These are phyloP conservation scores for Pythium oligandrum DNA, from an alignment of 352 stramenopile genomes.

Conservation along the genomic window DNA sequence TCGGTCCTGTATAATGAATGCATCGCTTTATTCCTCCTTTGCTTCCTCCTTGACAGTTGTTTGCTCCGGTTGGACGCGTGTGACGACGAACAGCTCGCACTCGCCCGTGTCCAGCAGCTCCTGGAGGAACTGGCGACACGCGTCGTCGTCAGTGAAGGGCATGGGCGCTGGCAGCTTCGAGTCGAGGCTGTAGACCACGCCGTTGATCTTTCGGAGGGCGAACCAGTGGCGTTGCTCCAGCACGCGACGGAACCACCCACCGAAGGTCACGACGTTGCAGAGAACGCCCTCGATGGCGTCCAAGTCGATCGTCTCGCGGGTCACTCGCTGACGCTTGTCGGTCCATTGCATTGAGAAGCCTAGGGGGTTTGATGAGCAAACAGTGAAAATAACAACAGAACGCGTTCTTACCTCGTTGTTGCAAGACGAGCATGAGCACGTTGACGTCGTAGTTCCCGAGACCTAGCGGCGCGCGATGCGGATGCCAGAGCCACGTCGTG, in stretches of 20 bases:
- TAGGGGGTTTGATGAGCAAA: slow-evolving; percentile 8
- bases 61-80: background rate
- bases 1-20: too few species aligned
- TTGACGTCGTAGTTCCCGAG: slow-evolving; percentile 84
- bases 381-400: background rate
- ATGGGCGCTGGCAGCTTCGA: slow-evolving; percentile 54
- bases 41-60: too few species aligned
- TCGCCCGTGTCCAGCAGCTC: slow-evolving; percentile 64
- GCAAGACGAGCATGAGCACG: slow-evolving; percentile 53
- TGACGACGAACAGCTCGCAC: slow-evolving; percentile 63
- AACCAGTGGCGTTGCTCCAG: slow-evolving; percentile 80
- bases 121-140: slow-evolving; percentile 53
- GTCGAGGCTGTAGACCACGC: slow-evolving; percentile 71
- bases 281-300: slow-evolving; percentile 46
- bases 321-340: slow-evolving; percentile 52
- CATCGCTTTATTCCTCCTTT: too few species aligned
- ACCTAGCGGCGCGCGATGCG: slow-evolving; percentile 54
- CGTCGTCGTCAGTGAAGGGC: slow-evolving; percentile 42
- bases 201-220: slow-evolving; percentile 57
- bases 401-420: slow-evolving; percentile 38
- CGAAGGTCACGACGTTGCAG: slow-evolving; percentile 57
- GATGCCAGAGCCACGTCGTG: slow-evolving; percentile 46
- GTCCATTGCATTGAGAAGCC: slow-evolving; percentile 64
- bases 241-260: slow-evolving; percentile 35
- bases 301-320: slow-evolving; percentile 36